Percentiles rank a stretch among this genome's conserved stretches.
phyloP scores from a whole-genome alignment of 1,284 basidiomycete genomes.

The Serendipita sp. region DNA sequence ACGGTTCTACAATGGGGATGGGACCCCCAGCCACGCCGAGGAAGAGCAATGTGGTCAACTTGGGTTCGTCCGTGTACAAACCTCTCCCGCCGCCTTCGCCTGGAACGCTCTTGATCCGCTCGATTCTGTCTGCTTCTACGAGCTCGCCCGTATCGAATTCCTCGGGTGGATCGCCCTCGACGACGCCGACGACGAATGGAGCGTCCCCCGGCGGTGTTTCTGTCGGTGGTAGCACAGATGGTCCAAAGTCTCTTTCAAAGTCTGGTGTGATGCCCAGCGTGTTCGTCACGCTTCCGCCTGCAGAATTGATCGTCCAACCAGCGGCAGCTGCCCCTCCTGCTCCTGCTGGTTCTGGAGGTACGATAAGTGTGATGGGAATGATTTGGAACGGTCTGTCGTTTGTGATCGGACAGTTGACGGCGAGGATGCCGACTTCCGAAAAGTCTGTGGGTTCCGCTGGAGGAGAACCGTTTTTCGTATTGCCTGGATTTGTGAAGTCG shows the following conservation, averaged over 20 bases:
- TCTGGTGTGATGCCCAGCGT: not conserved
- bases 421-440: not conserved
- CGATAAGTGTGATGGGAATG: not conserved
- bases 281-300: not conserved
- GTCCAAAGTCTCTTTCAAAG: not conserved
- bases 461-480: not conserved
- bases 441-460: too few species aligned
- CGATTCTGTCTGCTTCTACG: not conserved
- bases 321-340: not conserved
- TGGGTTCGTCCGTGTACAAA: constrained; percentile 3
- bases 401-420: constrained; percentile 5
- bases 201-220: not conserved
- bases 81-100: not conserved
- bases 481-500: not conserved
- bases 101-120: not conserved
- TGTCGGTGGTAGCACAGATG: not conserved
- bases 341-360: not conserved
- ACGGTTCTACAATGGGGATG: not conserved
- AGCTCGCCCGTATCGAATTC: not conserved
- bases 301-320: not conserved
- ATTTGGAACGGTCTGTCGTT: not conserved
- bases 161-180: not conserved
- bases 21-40: not conserved
- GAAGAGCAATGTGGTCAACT: not conserved
- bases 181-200: not conserved